phyloP scores from a whole-genome alignment of 768 basidiomycete species.

The Leccinum disarticulatum region DNA sequence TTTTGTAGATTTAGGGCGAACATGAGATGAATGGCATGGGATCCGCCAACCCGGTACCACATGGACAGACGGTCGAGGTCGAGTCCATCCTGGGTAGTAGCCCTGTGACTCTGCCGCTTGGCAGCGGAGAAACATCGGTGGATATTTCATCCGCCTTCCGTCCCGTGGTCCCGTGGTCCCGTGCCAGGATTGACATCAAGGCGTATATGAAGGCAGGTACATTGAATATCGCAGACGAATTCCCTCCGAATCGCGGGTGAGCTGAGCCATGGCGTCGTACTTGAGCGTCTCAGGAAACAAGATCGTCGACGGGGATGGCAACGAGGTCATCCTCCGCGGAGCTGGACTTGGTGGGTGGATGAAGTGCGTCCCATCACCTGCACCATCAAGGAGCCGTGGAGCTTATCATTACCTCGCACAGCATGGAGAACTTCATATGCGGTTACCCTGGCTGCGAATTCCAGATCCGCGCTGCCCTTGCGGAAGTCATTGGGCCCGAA shows the following conservation, averaged over 20 bases:
- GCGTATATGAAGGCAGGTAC: conserved; percentile 1
- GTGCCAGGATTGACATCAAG: background rate
- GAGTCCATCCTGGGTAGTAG: background rate
- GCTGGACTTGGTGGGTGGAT: conserved; percentile 86
- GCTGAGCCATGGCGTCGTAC: conserved; percentile 36
- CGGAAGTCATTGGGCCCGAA: conserved; percentile 58
- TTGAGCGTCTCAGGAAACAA: conserved; percentile 59
- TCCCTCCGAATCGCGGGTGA: background rate
- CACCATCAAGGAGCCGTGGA: conserved; percentile 2
- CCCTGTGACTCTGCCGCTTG: conserved; percentile 3
- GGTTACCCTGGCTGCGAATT: conserved; percentile 82
- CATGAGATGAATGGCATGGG: conserved; percentile 3
- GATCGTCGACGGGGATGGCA: conserved; percentile 55
- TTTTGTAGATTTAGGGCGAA: conserved; percentile 24
- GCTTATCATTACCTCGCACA: conserved; percentile 25
- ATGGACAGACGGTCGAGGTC: background rate
- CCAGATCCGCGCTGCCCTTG: conserved; percentile 46
- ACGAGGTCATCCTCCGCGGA: conserved; percentile 62
- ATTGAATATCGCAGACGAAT: background rate
- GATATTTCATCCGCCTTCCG: background rate
- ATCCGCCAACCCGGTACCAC: background rate
- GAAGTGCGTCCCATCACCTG: conserved; percentile 54
- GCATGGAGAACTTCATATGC: conserved; percentile 79
- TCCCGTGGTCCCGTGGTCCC: background rate
- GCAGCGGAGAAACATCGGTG: conserved; percentile 21